phyloP scores from a whole-genome alignment of 345 rosid genomes.

The Dipteronia sinensis region DNA sequence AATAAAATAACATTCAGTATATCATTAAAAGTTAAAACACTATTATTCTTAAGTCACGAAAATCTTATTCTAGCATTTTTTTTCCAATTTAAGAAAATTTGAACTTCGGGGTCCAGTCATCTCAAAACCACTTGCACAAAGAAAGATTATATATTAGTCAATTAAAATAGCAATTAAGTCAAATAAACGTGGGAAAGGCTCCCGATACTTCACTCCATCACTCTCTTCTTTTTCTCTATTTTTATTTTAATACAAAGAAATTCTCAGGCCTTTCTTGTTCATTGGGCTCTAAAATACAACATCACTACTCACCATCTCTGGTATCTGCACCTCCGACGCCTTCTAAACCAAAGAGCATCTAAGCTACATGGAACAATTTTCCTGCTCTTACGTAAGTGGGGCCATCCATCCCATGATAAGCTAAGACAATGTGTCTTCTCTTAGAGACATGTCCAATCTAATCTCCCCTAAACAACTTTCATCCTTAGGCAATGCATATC shows the following conservation, averaged over 20 bases:
- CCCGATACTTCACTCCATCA: not conserved
- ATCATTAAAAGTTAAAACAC: too few species aligned
- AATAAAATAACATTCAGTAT: not conserved
- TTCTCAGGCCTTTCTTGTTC: not conserved
- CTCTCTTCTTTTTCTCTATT: not conserved
- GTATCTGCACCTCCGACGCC: not conserved
- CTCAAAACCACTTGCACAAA: not conserved
- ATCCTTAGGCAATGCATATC: not conserved
- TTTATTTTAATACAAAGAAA: not conserved
- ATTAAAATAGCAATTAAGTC: not conserved
- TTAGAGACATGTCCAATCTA: not conserved
- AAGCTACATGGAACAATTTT: not conserved
- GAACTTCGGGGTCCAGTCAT: not conserved
- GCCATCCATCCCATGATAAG: not conserved
- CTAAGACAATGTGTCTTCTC: not conserved
- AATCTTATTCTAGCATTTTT: not conserved
- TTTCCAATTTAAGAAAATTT: not conserved
- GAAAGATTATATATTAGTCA: too few species aligned
- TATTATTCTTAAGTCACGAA: too few species aligned
- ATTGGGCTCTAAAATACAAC: not conserved
- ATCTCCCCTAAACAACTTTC: not conserved
- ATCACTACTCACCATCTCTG: too few species aligned
- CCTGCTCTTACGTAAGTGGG: not conserved
- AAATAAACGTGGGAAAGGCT: not conserved
- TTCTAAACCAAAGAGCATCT: not conserved